Evolutionary conservation across 2,329 filamentous ascomycete genomes (phyloP), one percentile per base, ranked within the genome.

Genomic region (Leptographium flavum): DNA sequence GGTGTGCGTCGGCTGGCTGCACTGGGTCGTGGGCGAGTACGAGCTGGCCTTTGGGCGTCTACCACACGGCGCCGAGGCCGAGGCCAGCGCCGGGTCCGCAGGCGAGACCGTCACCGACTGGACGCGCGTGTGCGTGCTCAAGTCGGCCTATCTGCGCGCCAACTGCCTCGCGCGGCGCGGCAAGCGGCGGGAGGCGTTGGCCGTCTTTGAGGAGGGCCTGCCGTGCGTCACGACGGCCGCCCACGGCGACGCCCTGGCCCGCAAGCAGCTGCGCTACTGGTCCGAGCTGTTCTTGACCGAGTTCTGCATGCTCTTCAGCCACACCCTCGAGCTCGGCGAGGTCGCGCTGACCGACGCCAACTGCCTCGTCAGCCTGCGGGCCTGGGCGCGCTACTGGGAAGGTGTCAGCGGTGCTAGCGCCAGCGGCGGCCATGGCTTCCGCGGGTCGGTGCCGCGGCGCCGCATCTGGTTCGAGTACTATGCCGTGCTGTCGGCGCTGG

Each of bases 401-500:
- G 58, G 53, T 45, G 54, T 63, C 25, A 65, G 67, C 59, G 58
- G 63, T 1, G 59, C 66, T 70, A 5, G 61, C 65, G 0, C n/a
- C n/a, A n/a, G n/a, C n/a, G 75, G 74, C 31, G 75, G 77, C 6
- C 67, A 68, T 46, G 74, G 74, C n/a, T 72, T 75, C 54, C 69
- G 70, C 49, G 73, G 75, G 19, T 67, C 73, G 10, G 70, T 80
- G 17, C 71, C 75, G 27, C 69, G 82, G 50, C 71, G 83, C 50
- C 66, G 76, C 35, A 78, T 94, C 38, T 95, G 88, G 88, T 79
- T 75, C 54, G 77, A 85, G 50, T 95, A 95, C 60, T 94, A 94
- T 58, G 66, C 76, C 38, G 76, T 83, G 1, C 65, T 95, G 17
- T 93, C 87, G 2, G 70, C 69, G n/a, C 76, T 94, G 31, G 62